These are phyloP conservation scores for Tephrocybe sp. DNA, from an alignment of 768 basidiomycete genomes.

Conservation along the genomic window DNA sequence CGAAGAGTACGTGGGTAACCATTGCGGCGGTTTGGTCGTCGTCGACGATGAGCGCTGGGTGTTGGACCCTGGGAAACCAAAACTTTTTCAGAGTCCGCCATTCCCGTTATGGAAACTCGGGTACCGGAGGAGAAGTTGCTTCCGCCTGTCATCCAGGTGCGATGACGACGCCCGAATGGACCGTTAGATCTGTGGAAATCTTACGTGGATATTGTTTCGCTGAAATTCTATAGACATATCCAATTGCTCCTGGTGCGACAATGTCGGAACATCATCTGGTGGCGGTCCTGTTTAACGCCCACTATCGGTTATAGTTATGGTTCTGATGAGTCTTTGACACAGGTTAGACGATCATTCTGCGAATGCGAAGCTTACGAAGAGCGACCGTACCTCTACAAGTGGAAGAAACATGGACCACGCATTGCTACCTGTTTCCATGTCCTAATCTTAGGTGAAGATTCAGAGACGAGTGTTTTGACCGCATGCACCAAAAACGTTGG, in stretches of 20 bases:
- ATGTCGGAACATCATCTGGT: not conserved
- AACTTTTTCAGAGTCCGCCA: slow-evolving; percentile 26
- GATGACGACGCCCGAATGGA: not conserved
- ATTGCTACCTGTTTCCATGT: not conserved
- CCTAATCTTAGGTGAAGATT: not conserved
- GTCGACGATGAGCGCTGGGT: slow-evolving; percentile 25
- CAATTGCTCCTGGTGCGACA: not conserved
- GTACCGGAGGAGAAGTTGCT: not conserved
- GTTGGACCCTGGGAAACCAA: slow-evolving; percentile 15
- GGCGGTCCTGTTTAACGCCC: not conserved
- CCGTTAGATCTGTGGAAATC: not conserved
- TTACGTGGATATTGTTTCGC: not conserved
- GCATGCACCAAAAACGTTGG: not conserved
- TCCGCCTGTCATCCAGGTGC: not conserved
- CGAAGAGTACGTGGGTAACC: slow-evolving; percentile 89
- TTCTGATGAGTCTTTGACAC: not conserved
- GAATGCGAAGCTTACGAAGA: slow-evolving; percentile 6
- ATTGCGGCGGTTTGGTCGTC: slow-evolving; percentile 36
- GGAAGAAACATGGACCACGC: too few species aligned
- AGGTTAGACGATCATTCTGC: not conserved
- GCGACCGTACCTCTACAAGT: not conserved
- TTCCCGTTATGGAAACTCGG: slow-evolving; percentile 12
- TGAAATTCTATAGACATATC: not conserved
- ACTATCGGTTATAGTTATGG: not conserved
- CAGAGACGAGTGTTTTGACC: not conserved